Evolutionary conservation across 495 filamentous ascomycete species (phyloP).

Genomic region (Daldinia vernicosa): DNA sequence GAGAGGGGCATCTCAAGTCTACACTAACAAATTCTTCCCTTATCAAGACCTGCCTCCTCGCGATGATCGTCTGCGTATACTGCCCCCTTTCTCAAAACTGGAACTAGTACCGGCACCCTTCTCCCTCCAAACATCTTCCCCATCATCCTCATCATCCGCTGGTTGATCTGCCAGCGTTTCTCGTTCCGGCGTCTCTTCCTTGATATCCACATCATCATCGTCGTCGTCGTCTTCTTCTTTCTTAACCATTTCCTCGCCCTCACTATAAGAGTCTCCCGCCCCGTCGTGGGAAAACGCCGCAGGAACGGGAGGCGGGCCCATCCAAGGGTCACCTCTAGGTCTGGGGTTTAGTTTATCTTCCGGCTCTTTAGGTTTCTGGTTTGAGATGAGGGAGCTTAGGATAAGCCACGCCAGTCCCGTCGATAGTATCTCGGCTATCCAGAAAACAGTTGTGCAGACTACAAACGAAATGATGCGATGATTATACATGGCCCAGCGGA

Average conservation of each 20-base stretch:
- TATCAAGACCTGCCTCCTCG: constrained; percentile 28
- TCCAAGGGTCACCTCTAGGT: constrained; percentile 31
- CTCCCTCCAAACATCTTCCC: constrained; percentile 49
- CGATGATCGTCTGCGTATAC: constrained; percentile 39
- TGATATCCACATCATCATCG: constrained; percentile 42
- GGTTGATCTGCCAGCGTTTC: constrained; percentile 43
- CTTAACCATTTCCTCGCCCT: constrained; percentile 33
- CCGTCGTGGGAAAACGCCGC: constrained; percentile 1
- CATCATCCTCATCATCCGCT: constrained; percentile 54
- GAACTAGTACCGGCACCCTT: constrained; percentile 60
- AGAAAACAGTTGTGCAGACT: constrained; percentile 74
- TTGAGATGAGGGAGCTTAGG: constrained; percentile 43
- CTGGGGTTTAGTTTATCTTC: constrained; percentile 46
- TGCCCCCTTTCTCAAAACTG: constrained; percentile 46
- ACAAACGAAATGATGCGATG: constrained; percentile 74
- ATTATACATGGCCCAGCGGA: constrained; percentile 88
- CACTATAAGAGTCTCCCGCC: constrained; percentile 40
- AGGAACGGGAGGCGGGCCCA: not conserved
- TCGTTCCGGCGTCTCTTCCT: constrained; percentile 42
- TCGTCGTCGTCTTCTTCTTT: constrained; percentile 48
- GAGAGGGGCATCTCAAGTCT: not conserved
- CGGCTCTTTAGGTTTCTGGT: constrained; percentile 21
- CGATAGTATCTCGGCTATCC: constrained; percentile 72
- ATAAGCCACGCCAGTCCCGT: constrained; percentile 66
- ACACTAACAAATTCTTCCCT: not conserved